Evolutionary conservation across 768 basidiomycete species (phyloP).

Genomic region (Wakefieldia striispora): DNA sequence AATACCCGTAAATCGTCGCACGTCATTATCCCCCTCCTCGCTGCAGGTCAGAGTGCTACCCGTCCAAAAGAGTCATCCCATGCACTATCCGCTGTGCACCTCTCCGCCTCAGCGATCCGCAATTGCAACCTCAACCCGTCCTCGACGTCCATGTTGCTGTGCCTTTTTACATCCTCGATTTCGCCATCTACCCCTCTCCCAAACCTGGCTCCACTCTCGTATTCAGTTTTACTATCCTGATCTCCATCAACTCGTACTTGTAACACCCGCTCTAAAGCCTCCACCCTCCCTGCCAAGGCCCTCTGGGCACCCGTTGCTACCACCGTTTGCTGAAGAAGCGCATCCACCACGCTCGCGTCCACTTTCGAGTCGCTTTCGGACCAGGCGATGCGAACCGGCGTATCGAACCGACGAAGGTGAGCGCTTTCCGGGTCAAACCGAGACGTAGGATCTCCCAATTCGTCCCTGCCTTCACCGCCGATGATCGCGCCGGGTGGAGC

Average conservation of each 20-base stretch:
- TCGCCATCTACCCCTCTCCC: not conserved
- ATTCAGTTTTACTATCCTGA: not conserved
- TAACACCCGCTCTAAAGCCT: slow-evolving; percentile 19
- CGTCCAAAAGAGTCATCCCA: slow-evolving; percentile 17
- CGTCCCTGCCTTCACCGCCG: not conserved
- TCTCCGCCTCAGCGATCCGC: slow-evolving; percentile 17
- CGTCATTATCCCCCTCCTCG: not conserved
- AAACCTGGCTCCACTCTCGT: not conserved
- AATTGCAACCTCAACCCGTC: slow-evolving; percentile 12
- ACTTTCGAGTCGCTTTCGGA: slow-evolving; percentile 5
- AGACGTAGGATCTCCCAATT: not conserved
- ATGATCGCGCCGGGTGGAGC: not conserved
- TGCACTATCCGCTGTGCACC: slow-evolving; percentile 17
- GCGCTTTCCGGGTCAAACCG: not conserved
- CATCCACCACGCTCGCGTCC: slow-evolving; percentile 11
- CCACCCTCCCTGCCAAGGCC: slow-evolving; percentile 25
- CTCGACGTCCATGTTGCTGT: not conserved
- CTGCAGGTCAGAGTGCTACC: not conserved
- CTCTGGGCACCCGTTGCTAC: slow-evolving; percentile 14
- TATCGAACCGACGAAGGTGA: not conserved
- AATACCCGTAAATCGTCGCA: not conserved
- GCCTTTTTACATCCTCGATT: not conserved
- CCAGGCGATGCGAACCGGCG: slow-evolving; percentile 6
- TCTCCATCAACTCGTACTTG: not conserved
- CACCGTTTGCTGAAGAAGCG: slow-evolving; percentile 17